phyloP scores from a whole-genome alignment of 2,329 filamentous ascomycete species.

The Pestalotiopsis sp. region DNA sequence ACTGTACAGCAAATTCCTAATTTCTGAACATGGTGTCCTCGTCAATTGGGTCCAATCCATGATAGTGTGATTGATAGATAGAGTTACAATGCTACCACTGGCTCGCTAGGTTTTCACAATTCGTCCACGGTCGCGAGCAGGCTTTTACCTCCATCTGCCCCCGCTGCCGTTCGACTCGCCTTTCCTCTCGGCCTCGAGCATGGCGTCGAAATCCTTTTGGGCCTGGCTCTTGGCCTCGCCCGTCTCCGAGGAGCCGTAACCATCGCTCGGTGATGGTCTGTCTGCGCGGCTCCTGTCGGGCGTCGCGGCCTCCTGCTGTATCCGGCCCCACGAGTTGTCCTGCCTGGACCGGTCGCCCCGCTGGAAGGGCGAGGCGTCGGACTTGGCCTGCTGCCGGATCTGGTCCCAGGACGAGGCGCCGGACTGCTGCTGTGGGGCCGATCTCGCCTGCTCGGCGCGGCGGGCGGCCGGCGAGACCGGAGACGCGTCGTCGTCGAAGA shows the following conservation, averaged over 20 bases:
- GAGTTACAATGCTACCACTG: not conserved
- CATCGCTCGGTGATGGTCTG: conserved; percentile 24
- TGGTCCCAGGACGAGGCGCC: conserved; percentile 48
- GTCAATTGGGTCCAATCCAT: not conserved
- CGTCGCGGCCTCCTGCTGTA: conserved; percentile 27
- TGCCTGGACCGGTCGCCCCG: conserved; percentile 31
- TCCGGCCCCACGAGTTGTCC: conserved; percentile 28
- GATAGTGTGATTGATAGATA: not conserved
- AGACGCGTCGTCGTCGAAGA: conserved; percentile 42
- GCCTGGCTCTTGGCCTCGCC: conserved; percentile 49
- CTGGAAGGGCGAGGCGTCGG: conserved; percentile 21
- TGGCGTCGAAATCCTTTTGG: conserved; percentile 53
- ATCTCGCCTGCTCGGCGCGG: conserved; percentile 16
- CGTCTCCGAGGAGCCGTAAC: conserved; percentile 37
- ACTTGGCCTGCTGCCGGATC: conserved; percentile 40
- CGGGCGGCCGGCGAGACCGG: conserved; percentile 40
- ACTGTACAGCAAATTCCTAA: not conserved
- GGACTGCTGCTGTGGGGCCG: conserved; percentile 20
- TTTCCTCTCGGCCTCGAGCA: conserved; percentile 46
- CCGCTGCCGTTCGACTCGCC: not conserved
- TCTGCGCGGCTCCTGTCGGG: conserved; percentile 22
- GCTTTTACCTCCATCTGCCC: not conserved
- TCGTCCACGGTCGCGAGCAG: not conserved
- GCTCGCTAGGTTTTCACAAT: not conserved
- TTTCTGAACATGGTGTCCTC: not conserved